Evolutionary conservation across 768 basidiomycete species (phyloP).

Genomic region (Boletus rubescentipes): DNA sequence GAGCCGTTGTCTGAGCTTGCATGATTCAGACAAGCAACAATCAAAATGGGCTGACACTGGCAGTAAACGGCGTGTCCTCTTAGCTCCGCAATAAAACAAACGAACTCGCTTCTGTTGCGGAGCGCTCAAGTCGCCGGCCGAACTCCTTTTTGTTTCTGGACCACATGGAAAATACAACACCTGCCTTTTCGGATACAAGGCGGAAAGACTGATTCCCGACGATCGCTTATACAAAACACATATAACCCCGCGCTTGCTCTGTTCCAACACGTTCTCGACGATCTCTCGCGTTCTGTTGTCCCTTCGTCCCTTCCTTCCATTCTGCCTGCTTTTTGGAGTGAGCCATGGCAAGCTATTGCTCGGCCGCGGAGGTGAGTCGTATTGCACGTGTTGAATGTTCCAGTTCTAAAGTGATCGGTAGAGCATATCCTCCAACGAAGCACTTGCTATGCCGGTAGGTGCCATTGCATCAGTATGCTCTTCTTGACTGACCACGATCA

Average conservation of each 20-base stretch:
- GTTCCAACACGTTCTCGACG: constrained; percentile 4
- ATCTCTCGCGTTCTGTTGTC: neutral
- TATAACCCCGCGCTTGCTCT: constrained; percentile 16
- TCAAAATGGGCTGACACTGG: neutral
- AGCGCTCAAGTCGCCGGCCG: constrained; percentile 11
- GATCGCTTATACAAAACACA: constrained; percentile 7
- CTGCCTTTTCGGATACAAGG: constrained; percentile 34
- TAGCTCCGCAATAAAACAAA: constrained; percentile 19
- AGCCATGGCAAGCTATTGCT: constrained; percentile 27
- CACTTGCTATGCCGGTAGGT: constrained; percentile 15
- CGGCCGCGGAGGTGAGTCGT: constrained; percentile 29
- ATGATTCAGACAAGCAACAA: constrained; percentile 1
- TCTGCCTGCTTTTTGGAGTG: neutral
- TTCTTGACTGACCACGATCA: constrained; percentile 1
- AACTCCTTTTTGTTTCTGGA: constrained; percentile 26
- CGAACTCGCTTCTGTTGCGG: neutral
- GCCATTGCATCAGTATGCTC: neutral
- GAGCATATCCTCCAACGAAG: constrained; percentile 26
- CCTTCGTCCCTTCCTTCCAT: neutral
- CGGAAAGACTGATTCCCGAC: constrained; percentile 8
- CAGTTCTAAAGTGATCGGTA: constrained; percentile 15
- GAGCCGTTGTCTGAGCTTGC: constrained; percentile 6
- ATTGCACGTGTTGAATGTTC: neutral
- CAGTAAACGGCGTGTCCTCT: constrained; percentile 9
- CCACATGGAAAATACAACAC: constrained; percentile 27